Evolutionary conservation across 2,329 filamentous ascomycete genomes (phyloP), one percentile per base, ranked within the genome.

Genomic region (Colletotrichum somersetense): DNA sequence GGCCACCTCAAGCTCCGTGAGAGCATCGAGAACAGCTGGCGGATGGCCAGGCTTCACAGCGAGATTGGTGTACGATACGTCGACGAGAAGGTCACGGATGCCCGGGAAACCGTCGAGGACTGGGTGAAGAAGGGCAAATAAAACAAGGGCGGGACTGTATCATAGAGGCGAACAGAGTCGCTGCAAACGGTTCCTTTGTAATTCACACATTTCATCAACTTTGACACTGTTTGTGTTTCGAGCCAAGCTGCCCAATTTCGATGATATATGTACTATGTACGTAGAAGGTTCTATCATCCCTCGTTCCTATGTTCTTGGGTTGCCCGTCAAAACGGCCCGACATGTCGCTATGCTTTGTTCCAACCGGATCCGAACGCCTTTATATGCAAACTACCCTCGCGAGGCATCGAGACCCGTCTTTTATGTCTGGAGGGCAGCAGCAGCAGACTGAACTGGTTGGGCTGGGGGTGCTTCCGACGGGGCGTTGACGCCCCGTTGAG

Each of bases 111-210:
- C 62, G 85, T 98, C 71, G 95, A 98, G 86, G 91, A 90, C 73
- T 96, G 95, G 94, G 93, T 98, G 66, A 94, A 90, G 86, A 95
- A 97, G 88, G 95, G 94, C 69, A 93, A 92, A 88, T 95, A 89
- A 85, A 77, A 58, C 35, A 33, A 63, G 44, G 23, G 59, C 14
- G 64, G 67, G 57, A 67, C 62, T 75, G 74, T 71, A 75, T 52
- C 67, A 75, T 73, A 73, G 72, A 68, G 64, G 64, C 62, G 64
- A 71, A 71, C 61, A 73, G 68, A 75, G 55, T 62, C 66, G 72
- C 63, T 58, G 61, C 67, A 62, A 52, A 70, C 57, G 56, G 66
- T 72, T 74, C 64, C 72, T 71, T 74, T 74, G 71, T 74, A 55
- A 74, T 73, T 59, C 62, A 70, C 26, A 73, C 18, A 50, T 66